Base-by-base conservation (phyloP, 768 basidiomycete genomes). In the Lactifluus subvellereus region DNA sequence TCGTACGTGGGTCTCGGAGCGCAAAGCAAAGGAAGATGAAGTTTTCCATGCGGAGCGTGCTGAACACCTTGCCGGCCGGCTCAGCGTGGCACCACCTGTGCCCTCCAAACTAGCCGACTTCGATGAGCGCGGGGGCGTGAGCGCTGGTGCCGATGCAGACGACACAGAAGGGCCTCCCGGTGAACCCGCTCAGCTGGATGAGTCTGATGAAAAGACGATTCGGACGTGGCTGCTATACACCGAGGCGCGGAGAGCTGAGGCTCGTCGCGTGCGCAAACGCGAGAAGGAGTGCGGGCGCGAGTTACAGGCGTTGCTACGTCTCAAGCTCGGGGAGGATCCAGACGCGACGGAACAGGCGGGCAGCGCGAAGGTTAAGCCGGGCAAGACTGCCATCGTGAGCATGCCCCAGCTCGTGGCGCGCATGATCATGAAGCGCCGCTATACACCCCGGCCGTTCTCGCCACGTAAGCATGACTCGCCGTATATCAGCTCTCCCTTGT, bases 271-370 rank as follows among this genome's bases (percentile, higher is more conserved):
- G 66, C 73, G 80, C 65, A 83, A 82, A 71, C 73, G 76, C 54
- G 80, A 82, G 67, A 80, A 80, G 67, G 85, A 84, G 71, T 74
- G 79, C 45, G 77, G 78, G 27, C 78, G 79, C 64, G 86, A 87
- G 74, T 72, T 86, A 11, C 78, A 79, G 9, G 76, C 81, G 38
- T 74, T 87, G 63, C 72, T 87, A 65, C 76, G 82, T 68, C 70
- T 86, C 64, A 87, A 86, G 73, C 68, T 84, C 65, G 75, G 71
- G 22, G 72, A 74, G 51, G 67, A 67, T 52, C 53, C 64, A 9
- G 62, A 60, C 7, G 69, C 59, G 59, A 40, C 38, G 33, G 69
- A 67, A 48, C 60, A 70, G 5, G 70, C 71, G 59, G 70, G 71
- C 59, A 69, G 66, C 30, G 69, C 70, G 48, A 58, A 51, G 56